Base-by-base conservation (phyloP, 2,329 filamentous ascomycete genomes). In the Xylariaceae sp. region DNA sequence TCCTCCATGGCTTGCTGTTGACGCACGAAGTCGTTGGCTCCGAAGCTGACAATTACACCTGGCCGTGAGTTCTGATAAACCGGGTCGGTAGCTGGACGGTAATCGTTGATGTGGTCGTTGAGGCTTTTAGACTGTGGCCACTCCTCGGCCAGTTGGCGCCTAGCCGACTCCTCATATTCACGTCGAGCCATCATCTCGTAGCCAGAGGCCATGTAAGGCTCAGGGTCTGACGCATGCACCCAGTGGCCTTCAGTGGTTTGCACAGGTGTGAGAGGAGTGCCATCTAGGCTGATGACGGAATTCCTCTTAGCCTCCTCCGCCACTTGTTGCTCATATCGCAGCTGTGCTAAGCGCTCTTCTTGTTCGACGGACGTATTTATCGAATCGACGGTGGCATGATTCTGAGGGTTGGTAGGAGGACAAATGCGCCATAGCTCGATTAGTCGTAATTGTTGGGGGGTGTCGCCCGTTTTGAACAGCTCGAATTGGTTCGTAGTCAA, bases 351-450 rank as follows among this genome's bases (percentile, higher is more conserved):
- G 48, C 78, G 64, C 68, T 83, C 74, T 64, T 87, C 80, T 50
- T 84, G 77, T 59, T 81, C 77, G 16, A 84, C 61, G 0, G 73
- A 78, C 1, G 79, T 82, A 63, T 68, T 76, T 55, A 69, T 75
- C 77, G 77, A 80, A 3, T 79, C 76, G 10, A 83, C 66, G 10
- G 76, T 72, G 2, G 77, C 74, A 58, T 82, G 81, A 48, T 80
- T 78, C 45, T 73, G 75, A 53, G 69, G 74, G 56, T 80, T 81
- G 40, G 76, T 80, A 0, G 88, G 88, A 18, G 89, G 89, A 52
- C 84, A 89, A 60, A 92, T 90, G 53, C 83, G 85, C 91, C 91
- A 96, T 14, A 96, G 82, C 68, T 96, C 87, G 38, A 96, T 77
- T 14, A 96, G 78, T 18, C 89, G 83, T 51, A 85, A 73, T 63